These are phyloP conservation scores for Podaxis carcinomalis DNA, from an alignment of 768 basidiomycete species.

Conservation along the genomic window DNA sequence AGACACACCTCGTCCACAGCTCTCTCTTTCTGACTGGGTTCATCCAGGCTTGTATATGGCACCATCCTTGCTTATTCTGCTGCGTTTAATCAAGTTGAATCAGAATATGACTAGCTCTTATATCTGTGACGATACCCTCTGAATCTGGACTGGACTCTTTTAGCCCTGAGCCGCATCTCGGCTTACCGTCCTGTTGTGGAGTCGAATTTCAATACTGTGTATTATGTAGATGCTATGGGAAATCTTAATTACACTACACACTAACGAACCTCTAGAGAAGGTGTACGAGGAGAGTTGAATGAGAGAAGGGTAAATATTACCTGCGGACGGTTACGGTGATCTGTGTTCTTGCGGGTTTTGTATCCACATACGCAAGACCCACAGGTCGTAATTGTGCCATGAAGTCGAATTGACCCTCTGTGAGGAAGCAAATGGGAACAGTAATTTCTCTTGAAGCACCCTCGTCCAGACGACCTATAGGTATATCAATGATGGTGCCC, in stretches of 20 bases:
- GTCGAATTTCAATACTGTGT: slow-evolving; percentile 7
- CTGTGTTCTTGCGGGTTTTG: slow-evolving; percentile 35
- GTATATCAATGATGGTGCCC: slow-evolving; percentile 57
- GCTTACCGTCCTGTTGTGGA: background rate
- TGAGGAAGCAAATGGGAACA: slow-evolving; percentile 67
- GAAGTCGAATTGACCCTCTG: slow-evolving; percentile 61
- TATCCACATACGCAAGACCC: slow-evolving; percentile 21
- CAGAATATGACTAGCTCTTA: slow-evolving; percentile 65
- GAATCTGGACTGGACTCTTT: background rate
- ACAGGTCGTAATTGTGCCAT: slow-evolving; percentile 38
- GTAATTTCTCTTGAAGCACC: slow-evolving; percentile 51
- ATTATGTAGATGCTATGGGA: slow-evolving; percentile 14
- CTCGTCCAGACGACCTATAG: slow-evolving; percentile 56
- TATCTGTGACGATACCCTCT: background rate
- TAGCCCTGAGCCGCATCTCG: background rate
- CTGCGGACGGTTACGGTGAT: slow-evolving; percentile 27
- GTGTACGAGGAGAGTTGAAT: background rate
- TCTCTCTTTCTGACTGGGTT: slow-evolving; percentile 6
- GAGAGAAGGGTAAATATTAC: background rate
- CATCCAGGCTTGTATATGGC: slow-evolving; percentile 71
- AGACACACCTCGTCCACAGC: background rate
- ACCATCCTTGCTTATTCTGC: slow-evolving; percentile 88
- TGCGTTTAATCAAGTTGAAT: slow-evolving; percentile 74
- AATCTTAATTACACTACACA: slow-evolving; percentile 6
- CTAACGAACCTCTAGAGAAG: background rate